phyloP scores from a whole-genome alignment of 306 rosid genomes.

The Casuarina glauca region DNA sequence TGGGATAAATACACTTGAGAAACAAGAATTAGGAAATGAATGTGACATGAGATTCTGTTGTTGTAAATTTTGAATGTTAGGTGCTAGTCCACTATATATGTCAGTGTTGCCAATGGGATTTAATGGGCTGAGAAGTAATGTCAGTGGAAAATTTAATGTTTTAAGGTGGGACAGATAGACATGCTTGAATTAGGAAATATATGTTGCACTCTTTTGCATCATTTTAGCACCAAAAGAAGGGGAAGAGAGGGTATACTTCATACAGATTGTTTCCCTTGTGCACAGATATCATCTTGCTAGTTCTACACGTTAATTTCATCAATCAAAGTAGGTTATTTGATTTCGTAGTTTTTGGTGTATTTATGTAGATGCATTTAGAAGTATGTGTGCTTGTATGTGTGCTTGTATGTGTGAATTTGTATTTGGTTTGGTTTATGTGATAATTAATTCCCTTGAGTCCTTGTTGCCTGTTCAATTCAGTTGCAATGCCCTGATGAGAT shows the following conservation, averaged over 20 bases:
- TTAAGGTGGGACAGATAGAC: constrained; percentile 6
- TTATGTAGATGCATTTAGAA: background rate
- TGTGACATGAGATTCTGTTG: background rate
- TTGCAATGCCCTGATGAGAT: constrained; percentile 57
- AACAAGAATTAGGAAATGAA: background rate
- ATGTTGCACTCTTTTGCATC: constrained; percentile 9
- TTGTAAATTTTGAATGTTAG: background rate
- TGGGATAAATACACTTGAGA: background rate
- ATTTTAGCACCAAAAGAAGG: constrained; percentile 3
- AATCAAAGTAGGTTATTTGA: background rate
- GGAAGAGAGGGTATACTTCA: constrained; percentile 3
- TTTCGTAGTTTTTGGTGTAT: background rate
- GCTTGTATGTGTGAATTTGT: constrained; percentile 20
- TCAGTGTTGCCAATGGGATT: constrained; percentile 5
- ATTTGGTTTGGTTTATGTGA: constrained; percentile 19
- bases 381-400: constrained; percentile 24
- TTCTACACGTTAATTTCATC: constrained; percentile 2
- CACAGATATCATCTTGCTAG: constrained; percentile 12
- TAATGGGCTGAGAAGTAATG: constrained; percentile 1
- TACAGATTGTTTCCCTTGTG: constrained; percentile 3
- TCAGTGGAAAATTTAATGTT: constrained; percentile 2
- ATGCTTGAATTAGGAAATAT: constrained; percentile 7
- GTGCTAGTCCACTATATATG: background rate
- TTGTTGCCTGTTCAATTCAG: constrained; percentile 44
- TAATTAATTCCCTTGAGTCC: constrained; percentile 38